Conservation (phyloP, 176 grass and related monocot genomes). For the Eleusine indica region DNA sequence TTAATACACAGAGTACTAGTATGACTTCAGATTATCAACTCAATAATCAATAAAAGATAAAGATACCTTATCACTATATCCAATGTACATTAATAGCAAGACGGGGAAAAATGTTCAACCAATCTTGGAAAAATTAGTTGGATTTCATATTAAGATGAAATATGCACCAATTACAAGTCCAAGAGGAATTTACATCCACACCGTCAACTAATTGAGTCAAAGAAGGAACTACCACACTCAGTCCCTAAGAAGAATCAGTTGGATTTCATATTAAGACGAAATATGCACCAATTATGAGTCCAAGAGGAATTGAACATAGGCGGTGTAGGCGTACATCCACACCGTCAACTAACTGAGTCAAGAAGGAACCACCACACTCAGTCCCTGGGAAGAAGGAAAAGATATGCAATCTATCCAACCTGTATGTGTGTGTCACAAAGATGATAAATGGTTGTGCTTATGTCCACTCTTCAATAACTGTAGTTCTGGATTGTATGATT, state of each 20-base stretch:
- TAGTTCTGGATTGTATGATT: not conserved
- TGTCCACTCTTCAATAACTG: not conserved
- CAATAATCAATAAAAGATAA: not conserved
- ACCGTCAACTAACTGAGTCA: not conserved
- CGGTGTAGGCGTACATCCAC: not conserved
- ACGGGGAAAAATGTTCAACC: not conserved
- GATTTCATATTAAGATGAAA: not conserved
- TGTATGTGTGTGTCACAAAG: not conserved
- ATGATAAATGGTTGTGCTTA: not conserved
- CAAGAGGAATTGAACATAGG: not conserved
- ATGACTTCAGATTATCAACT: constrained; percentile 25
- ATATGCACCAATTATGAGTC: too few species aligned
- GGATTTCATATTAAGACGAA: not conserved
- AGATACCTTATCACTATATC: not conserved
- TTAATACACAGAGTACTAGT: not conserved
- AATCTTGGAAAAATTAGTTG: not conserved
- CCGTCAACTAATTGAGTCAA: too few species aligned
- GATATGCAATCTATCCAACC: not conserved
- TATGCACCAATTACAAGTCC: not conserved
- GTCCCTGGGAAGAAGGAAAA: constrained; percentile 1
- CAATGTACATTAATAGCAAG: constrained; percentile 17
- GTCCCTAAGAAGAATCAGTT: too few species aligned
- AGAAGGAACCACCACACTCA: not conserved
- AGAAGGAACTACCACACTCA: too few species aligned
- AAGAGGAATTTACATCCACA: too few species aligned